Base-by-base conservation (phyloP, 345 rosid genomes). In the Geranium rotundifolium region DNA sequence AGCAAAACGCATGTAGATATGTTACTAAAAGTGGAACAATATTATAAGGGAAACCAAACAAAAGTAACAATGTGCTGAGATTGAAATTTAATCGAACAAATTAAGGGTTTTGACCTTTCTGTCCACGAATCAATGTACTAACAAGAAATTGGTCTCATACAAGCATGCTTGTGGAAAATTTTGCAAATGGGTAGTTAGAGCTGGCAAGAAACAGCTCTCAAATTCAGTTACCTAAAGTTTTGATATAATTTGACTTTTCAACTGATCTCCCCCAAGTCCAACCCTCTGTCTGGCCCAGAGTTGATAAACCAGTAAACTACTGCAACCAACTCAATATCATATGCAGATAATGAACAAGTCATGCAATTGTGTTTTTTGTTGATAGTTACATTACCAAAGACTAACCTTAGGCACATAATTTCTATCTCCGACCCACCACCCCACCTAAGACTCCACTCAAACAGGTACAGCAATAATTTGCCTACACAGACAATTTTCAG, bases 381-480 rank as follows among this genome's bases (percentile, higher is more conserved):
- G 52, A 46, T 46, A 46, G 16, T 14, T 46, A 46, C 52, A 46
- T 46, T 14, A 46, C 12, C 52, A 46, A 14, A 37, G 12, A 46
- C 16, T 14, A 14, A 46, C 52, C 52, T 46, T 9, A 12, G 52
- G 12, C 8, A 46, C 52, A 5, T 5, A 37, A 37, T 37, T 37
- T 3, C 46, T 10, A 37, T 37, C 12, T 37, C 15, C 13, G 16
- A 46, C 52, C 13, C 16, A 12, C 15, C 52, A 46, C 52, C 12
- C 15, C 15, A 7, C 3, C 15, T 46, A 46, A 7, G 52, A 46
- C 52, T 46, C 52, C 52, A 46, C 31, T 56, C 17, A 39, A 63
- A 49, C 15, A 66, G 66, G 55, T 39, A 61, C 66, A 72, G 61
- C 34, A 34, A 18, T 37, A 71, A 67, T 46, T 46, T 46, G 15